phyloP scores from a whole-genome alignment of 768 basidiomycete genomes.

The Bullera alba region DNA sequence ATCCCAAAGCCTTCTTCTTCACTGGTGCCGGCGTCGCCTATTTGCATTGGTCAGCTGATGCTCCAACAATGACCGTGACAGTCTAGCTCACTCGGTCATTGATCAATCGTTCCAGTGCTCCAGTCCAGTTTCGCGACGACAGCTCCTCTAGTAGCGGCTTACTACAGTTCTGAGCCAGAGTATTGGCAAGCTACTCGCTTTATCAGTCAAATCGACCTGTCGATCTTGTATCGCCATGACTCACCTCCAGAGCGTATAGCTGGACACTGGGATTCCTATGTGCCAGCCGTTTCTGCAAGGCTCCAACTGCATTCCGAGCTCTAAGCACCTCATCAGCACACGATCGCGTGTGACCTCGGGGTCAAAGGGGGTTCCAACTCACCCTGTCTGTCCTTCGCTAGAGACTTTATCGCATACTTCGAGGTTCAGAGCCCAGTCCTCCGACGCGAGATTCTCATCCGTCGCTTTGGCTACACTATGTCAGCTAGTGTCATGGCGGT shows the following conservation, averaged over 20 bases:
- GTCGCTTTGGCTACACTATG: constrained; percentile 72
- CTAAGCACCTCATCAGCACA: constrained; percentile 49
- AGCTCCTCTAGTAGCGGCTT: constrained; percentile 75
- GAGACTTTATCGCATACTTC: constrained; percentile 94
- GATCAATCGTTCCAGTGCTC: constrained; percentile 75
- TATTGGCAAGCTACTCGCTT: constrained; percentile 58
- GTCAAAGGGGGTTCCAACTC: constrained; percentile 26
- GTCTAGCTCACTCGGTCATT: constrained; percentile 64
- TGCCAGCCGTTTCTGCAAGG: constrained; percentile 78
- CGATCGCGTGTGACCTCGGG: too few species aligned
- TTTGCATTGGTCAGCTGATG: not conserved
- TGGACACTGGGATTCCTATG: constrained; percentile 97
- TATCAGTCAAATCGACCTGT: not conserved
- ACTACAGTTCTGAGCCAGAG: constrained; percentile 85
- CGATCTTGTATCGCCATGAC: constrained; percentile 6
- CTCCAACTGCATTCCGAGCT: constrained; percentile 74
- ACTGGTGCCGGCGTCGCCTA: constrained; percentile 90
- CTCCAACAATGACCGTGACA: not conserved
- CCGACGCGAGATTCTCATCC: constrained; percentile 89
- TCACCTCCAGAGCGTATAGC: constrained; percentile 71
- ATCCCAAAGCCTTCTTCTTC: constrained; percentile 60
- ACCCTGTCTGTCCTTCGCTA: constrained; percentile 84
- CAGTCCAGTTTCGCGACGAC: constrained; percentile 81
- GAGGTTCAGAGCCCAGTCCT: constrained; percentile 92
- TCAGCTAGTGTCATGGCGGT: not conserved